Evolutionary conservation across 2,329 filamentous ascomycete species (phyloP).

Genomic region (Aspergillus jensenii): DNA sequence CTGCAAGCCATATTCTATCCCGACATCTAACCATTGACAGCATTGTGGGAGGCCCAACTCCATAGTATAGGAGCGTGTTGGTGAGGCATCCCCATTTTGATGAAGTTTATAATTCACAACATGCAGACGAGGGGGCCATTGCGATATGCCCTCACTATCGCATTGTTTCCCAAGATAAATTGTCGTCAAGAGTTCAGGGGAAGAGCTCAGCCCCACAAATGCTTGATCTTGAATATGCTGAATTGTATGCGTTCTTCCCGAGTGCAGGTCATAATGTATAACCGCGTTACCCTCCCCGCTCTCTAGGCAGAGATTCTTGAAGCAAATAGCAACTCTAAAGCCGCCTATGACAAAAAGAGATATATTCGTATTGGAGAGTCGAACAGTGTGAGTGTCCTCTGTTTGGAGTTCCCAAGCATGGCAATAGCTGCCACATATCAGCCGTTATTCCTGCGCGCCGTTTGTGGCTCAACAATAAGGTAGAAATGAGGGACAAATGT

Average conservation of each 20-base stretch:
- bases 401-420: slow-evolving; percentile 31
- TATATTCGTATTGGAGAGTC: slow-evolving; percentile 24
- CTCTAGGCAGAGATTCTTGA: neutral
- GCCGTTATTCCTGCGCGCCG: neutral
- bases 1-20: slow-evolving; percentile 3
- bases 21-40: neutral
- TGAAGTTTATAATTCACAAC: slow-evolving; percentile 15
- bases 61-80: slow-evolving; percentile 2
- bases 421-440: slow-evolving; percentile 23
- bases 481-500: neutral
- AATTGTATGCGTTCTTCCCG: slow-evolving; percentile 17
- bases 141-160: neutral
- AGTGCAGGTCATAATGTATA: slow-evolving; percentile 24
- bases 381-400: slow-evolving; percentile 22
- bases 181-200: slow-evolving; percentile 18
- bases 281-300: slow-evolving; percentile 9
- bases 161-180: slow-evolving; percentile 12
- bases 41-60: neutral
- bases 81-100: neutral
- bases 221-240: slow-evolving; percentile 5
- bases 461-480: neutral
- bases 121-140: slow-evolving; percentile 6
- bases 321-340: slow-evolving; percentile 22
- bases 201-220: slow-evolving; percentile 18
- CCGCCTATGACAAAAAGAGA: slow-evolving; percentile 21